Evolutionary conservation across 2,329 filamentous ascomycete species (phyloP), one percentile per base, ranked within the genome.

Genomic region (Chaetomium sp.): DNA sequence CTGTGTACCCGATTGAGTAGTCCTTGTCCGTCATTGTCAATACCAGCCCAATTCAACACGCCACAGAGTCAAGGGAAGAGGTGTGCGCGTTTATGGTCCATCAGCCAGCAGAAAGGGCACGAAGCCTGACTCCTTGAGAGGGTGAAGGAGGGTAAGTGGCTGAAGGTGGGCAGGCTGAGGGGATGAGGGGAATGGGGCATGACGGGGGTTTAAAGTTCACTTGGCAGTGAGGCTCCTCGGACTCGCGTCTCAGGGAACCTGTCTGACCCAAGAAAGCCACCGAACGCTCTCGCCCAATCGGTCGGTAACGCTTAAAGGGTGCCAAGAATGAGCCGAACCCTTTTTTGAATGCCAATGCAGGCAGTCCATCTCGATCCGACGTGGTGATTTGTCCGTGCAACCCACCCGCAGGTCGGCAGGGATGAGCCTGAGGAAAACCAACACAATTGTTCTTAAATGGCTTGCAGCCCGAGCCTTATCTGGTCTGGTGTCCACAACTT

Each of bases 1-100:
- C 55, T 21, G 55, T 47, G n/a, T 57, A 57, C n/a, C 55, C 55
- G 27, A 57, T 38, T n/a, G 55, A 57, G 35, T 45, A 23, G 13
- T 57, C 55, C 38, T 45, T 16, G 13, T 57, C 55, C 38, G 38
- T 7, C 55, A 57, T 57, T 21, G 4, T 38, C n/a, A n/a, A n/a
- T n/a, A 6, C n/a, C n/a, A 27, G 2, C 23, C 23, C 49, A 27
- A 12, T 51, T 51, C 49, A 51, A 27, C 49, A 16, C 49, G 6
- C 49, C 21, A 27, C 49, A 25, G 29, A 3, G 7, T 29, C 25
- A 16, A 4, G 25, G 25, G 23, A 51, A 13, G 25, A 27, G 49
- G 49, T 50, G 47, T 50, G 25, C n/a, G 49, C 9, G 21, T 23
- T 25, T 25, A 1, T 51, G 12, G 25, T 27, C 49, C 49, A 27